Evolutionary conservation across 1,139 yeast genomes (phyloP), one percentile per base, ranked within the genome.

Genomic region (Candida tropicalis): DNA sequence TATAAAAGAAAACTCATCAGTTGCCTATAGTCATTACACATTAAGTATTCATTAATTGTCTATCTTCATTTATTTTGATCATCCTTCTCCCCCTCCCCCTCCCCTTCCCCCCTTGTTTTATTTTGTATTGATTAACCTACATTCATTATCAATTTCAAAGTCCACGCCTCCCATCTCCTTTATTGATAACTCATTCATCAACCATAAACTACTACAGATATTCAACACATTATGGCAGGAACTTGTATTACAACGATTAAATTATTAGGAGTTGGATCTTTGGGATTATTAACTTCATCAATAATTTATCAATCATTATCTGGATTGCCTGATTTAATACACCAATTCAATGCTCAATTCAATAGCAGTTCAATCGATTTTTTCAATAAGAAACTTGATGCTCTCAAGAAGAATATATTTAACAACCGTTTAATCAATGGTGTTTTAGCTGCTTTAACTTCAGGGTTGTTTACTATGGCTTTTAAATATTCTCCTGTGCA

Each of bases 241-340:
- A 60, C 71, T 44, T 78, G 83, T 63, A 59, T 77, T 48, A 71
- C 77, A 39, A 63, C 75, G 38, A 69, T 77, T 47, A 79, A 79
- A 53, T 53, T 77, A 35, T 58, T 77, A 40, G 84, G 84, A 22
- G 73, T 72, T 25, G 67, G 79, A 10, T 76, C 82, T 20, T 60
- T 79, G 47, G 84, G 84, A 12, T 61, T 78, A 50, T 63, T 77
- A 50, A 62, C 79, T 12, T 63, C 70, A 13, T 66, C 74, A 15
- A 66, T 74, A 49, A 54, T 68, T 5, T 64, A 65, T 48, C 72
- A 75, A 42, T 59, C 77, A 1, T 51, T 64, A 40, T 53, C 58
- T 36, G 48, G 51, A 13, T 64, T 75, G 44, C 80, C 80, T 2
- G 49, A 48, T 6, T 57, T 70, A 42, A 68, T 73, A 44, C 52